Evolutionary conservation across 305 asterid genomes (phyloP), one percentile per base, ranked within the genome.

Genomic region (Fraxinus angustifolia): DNA sequence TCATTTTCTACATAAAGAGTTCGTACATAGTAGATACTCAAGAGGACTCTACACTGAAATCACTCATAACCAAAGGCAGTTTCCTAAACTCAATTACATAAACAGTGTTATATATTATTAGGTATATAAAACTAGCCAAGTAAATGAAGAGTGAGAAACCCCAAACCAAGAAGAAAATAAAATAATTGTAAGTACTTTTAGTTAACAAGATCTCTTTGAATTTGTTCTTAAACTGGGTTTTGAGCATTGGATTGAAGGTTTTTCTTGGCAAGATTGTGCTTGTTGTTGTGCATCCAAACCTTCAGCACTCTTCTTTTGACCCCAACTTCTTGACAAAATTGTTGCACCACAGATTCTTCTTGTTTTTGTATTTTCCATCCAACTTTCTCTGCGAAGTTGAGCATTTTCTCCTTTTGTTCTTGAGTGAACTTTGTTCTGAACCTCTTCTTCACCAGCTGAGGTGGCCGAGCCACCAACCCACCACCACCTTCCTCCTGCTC

Each of bases 211-310:
- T 5, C n/a, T 16, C 14, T 40, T 30, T 40, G 16, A 23, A 1
- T n/a, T 8, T 23, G 8, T 19, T 42, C 35, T 77, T 83, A 79
- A 78, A 82, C 76, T 28, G 81, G 87, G 60, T 75, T 70, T 42
- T 85, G 84, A 77, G 74, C 60, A 67, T 77, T 78, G 50, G 88
- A 35, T 2, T 71, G 79, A 50, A 48, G 67, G n/a, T 53, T 8
- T 68, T 89, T 90, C 81, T 85, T 84, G 53, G 83, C 82, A 48
- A 80, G 81, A 71, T 79, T 82, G 70, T 79, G 84, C 77, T 87
- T 84, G 40, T 87, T 87, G 73, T 87, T 87, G 26, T 87, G 89
- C 87, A 87, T 84, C 89, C 89, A 84, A 56, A 87, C 89, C 42
- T 87, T 87, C 8, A 86, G 83, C 1, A 86, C 89, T 65, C 87